A percentile compares a stretch with the other conserved stretches of the same genome.
Evolutionary conservation across 176 grass and related monocot genomes (phyloP).

Genomic region (Tuctoria greenei): DNA sequence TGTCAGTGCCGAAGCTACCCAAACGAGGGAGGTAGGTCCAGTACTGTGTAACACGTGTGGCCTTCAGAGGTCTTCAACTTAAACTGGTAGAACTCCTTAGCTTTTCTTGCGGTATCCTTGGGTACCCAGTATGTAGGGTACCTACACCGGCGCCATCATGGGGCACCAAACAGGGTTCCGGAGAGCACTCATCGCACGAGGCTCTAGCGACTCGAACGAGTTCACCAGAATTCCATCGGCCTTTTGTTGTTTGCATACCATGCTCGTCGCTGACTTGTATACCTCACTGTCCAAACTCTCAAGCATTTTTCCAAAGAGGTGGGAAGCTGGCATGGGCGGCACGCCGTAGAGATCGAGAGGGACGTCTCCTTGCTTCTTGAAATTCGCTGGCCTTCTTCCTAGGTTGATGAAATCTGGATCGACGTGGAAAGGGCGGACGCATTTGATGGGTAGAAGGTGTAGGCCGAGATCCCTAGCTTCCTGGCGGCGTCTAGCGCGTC

Average conservation of each 20-base stretch:
- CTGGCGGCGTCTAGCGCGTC: constrained; percentile 22
- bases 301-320: not conserved
- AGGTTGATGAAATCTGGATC: constrained; percentile 1
- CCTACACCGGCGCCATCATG: not conserved
- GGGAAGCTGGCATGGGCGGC: constrained; percentile 33
- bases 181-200: not conserved
- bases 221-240: not conserved
- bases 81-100: too few species aligned
- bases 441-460: constrained; percentile 17
- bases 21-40: too few species aligned
- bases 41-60: too few species aligned
- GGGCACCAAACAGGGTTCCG: not conserved
- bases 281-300: not conserved
- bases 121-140: too few species aligned
- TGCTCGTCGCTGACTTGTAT: not conserved
- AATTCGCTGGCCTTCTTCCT: not conserved
- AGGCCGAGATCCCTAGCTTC: constrained; percentile 40
- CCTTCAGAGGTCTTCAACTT: too few species aligned
- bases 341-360: constrained; percentile 42
- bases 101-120: too few species aligned
- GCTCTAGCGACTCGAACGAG: not conserved
- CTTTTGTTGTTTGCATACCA: not conserved
- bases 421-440: constrained; percentile 9
- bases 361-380: constrained; percentile 29
- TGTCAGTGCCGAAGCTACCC: too few species aligned